Conservation (phyloP, 352 stramenopile species). For the Phytophthora cryptogea region DNA sequence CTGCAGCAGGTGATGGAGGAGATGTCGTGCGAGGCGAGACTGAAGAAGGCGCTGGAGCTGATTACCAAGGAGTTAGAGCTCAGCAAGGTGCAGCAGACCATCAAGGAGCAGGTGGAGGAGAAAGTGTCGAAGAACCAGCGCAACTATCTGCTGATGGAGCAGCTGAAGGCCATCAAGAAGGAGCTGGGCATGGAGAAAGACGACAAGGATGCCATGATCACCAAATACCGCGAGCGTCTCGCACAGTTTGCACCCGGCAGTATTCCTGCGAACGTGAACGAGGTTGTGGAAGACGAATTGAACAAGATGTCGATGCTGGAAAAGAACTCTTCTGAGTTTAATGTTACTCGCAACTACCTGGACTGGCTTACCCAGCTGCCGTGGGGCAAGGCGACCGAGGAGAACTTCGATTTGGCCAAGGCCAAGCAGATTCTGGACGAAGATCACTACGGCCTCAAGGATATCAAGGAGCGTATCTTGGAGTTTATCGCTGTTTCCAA, state of each 20-base stretch:
- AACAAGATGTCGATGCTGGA: slow-evolving; percentile 98
- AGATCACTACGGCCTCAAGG: slow-evolving; percentile 98
- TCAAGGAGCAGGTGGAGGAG: slow-evolving; percentile 92
- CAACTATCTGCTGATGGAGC: slow-evolving; percentile 98
- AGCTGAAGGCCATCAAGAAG: slow-evolving; percentile 99
- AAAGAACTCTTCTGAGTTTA: slow-evolving; percentile 99
- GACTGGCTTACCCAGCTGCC: slow-evolving; percentile 98
- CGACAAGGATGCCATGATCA: slow-evolving; percentile 98
- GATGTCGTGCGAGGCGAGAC: slow-evolving; percentile 93
- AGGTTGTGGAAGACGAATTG: slow-evolving; percentile 98
- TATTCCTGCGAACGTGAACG: slow-evolving; percentile 81
- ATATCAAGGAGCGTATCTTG: slow-evolving; percentile 99
- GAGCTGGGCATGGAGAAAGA: slow-evolving; percentile 99
- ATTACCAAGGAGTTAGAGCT: slow-evolving; percentile 97
- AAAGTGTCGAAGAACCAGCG: slow-evolving; percentile 97
- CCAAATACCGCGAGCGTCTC: slow-evolving; percentile 95
- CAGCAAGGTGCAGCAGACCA: slow-evolving; percentile 97
- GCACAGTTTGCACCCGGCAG: slow-evolving; percentile 56
- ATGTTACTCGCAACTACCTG: slow-evolving; percentile 98
- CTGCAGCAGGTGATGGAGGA: slow-evolving; percentile 95
- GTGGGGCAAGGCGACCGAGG: slow-evolving; percentile 95
- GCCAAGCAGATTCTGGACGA: slow-evolving; percentile 94
- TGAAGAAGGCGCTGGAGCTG: slow-evolving; percentile 96
- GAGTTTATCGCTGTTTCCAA: slow-evolving; percentile 99
- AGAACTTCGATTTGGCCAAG: slow-evolving; percentile 97